A percentile compares a stretch with the other conserved stretches of the same genome.
Conservation (phyloP, 768 basidiomycete species). For the Galerina marginata region DNA sequence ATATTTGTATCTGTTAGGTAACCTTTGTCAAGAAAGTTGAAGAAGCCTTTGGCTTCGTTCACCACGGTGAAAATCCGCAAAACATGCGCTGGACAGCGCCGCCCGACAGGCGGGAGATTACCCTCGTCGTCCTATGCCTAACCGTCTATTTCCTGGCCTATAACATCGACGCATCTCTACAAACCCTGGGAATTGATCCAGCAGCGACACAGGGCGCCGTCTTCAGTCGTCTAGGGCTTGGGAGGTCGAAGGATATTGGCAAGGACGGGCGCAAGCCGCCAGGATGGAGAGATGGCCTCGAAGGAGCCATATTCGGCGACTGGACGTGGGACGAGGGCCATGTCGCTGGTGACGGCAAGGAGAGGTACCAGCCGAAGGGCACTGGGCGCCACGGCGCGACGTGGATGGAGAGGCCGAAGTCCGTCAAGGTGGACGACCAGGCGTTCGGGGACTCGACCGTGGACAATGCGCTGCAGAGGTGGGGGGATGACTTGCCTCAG, state of each 20-base stretch:
- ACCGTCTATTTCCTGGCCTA: constrained; percentile 73
- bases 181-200: constrained; percentile 52
- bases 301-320: constrained; percentile 68
- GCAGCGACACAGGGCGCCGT: constrained; percentile 42
- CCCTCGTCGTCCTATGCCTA: constrained; percentile 69
- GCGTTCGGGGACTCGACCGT: constrained; percentile 43
- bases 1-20: not conserved
- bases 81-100: constrained; percentile 67
- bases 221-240: constrained; percentile 45
- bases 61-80: not conserved
- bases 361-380: constrained; percentile 49
- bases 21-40: not conserved
- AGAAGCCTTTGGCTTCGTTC: not conserved
- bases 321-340: constrained; percentile 71
- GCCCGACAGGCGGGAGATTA: constrained; percentile 76
- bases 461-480: constrained; percentile 58
- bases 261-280: constrained; percentile 53
- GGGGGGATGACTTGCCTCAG: constrained; percentile 60
- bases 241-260: constrained; percentile 40
- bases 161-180: constrained; percentile 71
- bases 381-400: constrained; percentile 48
- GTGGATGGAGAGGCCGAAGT: constrained; percentile 44
- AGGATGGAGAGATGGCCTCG: constrained; percentile 62
- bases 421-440: constrained; percentile 25
- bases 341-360: constrained; percentile 60